Evolutionary conservation across 306 rosid species (phyloP), one percentile per base, ranked within the genome.

Genomic region (Malus sieversii): DNA sequence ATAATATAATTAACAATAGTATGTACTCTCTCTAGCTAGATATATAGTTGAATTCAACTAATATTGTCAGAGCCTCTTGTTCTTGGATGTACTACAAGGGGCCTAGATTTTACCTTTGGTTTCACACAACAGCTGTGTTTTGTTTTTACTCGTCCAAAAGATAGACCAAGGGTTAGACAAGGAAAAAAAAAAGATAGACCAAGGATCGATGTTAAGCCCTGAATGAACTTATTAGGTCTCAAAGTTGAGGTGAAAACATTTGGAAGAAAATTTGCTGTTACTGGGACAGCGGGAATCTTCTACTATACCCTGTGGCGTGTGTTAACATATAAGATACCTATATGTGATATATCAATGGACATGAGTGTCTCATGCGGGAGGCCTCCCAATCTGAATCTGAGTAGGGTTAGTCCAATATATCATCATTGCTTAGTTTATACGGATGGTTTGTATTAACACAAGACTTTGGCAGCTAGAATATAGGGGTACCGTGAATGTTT

Each of bases 81-180:
- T 51, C 55, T 51, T 51, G 20, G 38, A 27, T 9, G 66, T 61
- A 61, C 38, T 6, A 13, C 20, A 61, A 19, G 20, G 44, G 42
- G 62, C 12, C 32, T 19, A 29, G 62, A 51, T 51, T 61, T 71
- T 32, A n/a, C 75, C 65, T n/a, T 58, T 13, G 75, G 33, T 71
- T 45, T 51, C 75, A 30, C 75, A 59, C 66, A 71, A 38, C 55
- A 72, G 76, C 52, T 57, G 76, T 72, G 65, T 18, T 60, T 73
- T 58, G 57, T 25, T 58, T 59, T 25, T 59, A 8, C 16, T 23
- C 13, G 57, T 13, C 40, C 4, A 60, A 60, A 73, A 42, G 55
- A 23, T 25, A 16, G 55, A 57, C 53, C 35, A 72, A 16, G 55
- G 55, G 55, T 15, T 51, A 18, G 19, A 51, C 55, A 6, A 14